Base-by-base conservation (phyloP, 1,284 basidiomycete species). In the Microbotryomycetes sp. region DNA sequence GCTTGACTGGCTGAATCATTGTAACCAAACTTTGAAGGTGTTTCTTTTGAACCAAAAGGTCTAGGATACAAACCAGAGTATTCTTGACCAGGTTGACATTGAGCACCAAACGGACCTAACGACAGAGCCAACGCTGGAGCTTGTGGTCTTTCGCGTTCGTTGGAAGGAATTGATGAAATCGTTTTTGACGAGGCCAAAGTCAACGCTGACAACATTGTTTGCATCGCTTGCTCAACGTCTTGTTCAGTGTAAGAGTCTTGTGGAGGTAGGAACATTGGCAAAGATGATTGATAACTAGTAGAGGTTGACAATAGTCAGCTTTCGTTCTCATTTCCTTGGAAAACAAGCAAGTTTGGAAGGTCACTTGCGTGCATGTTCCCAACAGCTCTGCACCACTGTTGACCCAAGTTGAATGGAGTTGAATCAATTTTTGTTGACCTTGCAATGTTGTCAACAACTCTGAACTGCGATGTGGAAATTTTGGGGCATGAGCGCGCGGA, bases 401-500 rank as follows among this genome's bases (percentile, higher is more conserved):
- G 15, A 88, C 79, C 87, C 88, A 89, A 25, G 84, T 84, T 29
- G 86, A 81, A 49, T 89, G 79, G 3, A 89, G 78, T 67, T 80
- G 84, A 22, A 79, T 79, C 15, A 84, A 80, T 60, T 79, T 82
- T 55, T 78, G 76, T 51, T 77, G 79, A 9, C 83, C 85, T 36
- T 78, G 74, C 2, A 76, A 67, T 2, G 77, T 79, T 14, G 60
- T 72, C 9, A 78, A 70, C 59, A 66, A 48, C 45, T 63, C 65
- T 14, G 59, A 42, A 19, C 36, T 42, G 36, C 19, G 12, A 42
- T 42, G 12, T n/a, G n/a, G n/a, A n/a, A n/a, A n/a, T n/a, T n/a
- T n/a, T n/a, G n/a, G n/a, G n/a, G n/a, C n/a, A n/a, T n/a, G n/a
- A n/a, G n/a, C n/a, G n/a, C n/a, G n/a, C n/a, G n/a, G n/a, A n/a